Evolutionary conservation across 164 flowering plant genomes (phyloP), one percentile per base, ranked within the genome.

Genomic region (Stephania cephalantha): DNA sequence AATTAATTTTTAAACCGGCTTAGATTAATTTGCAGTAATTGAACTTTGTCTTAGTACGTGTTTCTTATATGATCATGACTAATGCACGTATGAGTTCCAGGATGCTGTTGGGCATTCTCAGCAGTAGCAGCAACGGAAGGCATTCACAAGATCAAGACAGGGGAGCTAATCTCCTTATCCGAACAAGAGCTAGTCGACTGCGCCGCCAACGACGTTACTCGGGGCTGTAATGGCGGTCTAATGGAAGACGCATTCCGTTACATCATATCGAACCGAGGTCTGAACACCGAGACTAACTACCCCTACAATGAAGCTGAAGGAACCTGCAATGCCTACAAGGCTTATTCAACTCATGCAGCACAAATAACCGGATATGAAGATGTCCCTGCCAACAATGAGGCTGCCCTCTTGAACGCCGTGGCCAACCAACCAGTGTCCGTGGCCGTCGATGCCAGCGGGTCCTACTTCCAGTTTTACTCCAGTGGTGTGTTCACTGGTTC

Each of bases 401-500:
- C 31, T 0, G 31, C 69, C 13, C 15, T 67, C 17, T n/a, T 67
- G 44, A 67, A 22, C 35, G 69, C 69, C 5, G 69, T 67, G 35
- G 31, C 69, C 25, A 17, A n/a, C 8, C 69, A 67, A 8, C 69
- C 69, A 0, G 42, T 67, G 4, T 22, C 42, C 1, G 69, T 67
- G 13, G 69, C 35, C 31, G 25, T 67, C 30, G 69, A 67, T 25
- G 69, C 69, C 42, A n/a, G 69, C 44, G 35, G 69, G 4, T 12
- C 11, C 3, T 0, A 67, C 15, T 67, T 67, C 69, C 69, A 67
- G 17, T 67, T 67, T 9, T 67, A 67, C 7, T 25, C 69, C 9
- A 67, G 69, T 67, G 69, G 69, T 25, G 69, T 67, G 31, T 67
- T 22, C 69, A 67, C 69, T 25, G 25, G 25, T 25, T 25, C 25